Evolutionary conservation across 106 monocot genomes (phyloP), one percentile per base, ranked within the genome.

Genomic region (Chionographis japonica): DNA sequence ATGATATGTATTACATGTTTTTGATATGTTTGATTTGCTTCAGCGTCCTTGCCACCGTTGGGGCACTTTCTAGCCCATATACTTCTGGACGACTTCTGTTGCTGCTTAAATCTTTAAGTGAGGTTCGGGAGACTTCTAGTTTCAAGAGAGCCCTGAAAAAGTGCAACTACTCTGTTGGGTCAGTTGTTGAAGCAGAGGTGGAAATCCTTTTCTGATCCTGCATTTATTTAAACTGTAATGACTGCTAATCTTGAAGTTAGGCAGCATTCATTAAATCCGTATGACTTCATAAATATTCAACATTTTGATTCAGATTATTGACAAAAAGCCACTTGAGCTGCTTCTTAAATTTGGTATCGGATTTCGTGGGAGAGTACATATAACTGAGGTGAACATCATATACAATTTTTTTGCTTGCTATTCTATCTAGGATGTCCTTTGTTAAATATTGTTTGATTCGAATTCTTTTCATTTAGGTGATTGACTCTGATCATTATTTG

Each of bases 171-270:
- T 18, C n/a, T 69, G 68, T 85, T 6, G 97, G 97, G 4, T 85
- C 97, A 52, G 61, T 87, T 64, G 84, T 98, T 81, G 78, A 87
- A 69, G 92, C 85, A 27, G 97, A 98, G 95, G 95, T 88, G 8
- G 69, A 68, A 60, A n/a, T 56, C 15, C 2, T 68, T 67, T 60
- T 6, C 41, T 20, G 62, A 37, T 8, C 3, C 52, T 12, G 38
- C 19, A n/a, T 53, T 52, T 46, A 7, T 63, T 49, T 58, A n/a
- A 37, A 40, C 7, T 63, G 8, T 17, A 18, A 43, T 9, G 50
- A 8, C 17, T 41, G 4, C 15, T 40, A 8, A 15, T 60, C 52
- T 52, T 38, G 0, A 12, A 52, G 10, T 8, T 62, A 40, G 14
- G 51, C 51, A 60, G 4, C 19, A 14, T 60, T 52, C 8, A 36